phyloP scores from a whole-genome alignment of 768 basidiomycete species.

The Sarcodon aspratus region DNA sequence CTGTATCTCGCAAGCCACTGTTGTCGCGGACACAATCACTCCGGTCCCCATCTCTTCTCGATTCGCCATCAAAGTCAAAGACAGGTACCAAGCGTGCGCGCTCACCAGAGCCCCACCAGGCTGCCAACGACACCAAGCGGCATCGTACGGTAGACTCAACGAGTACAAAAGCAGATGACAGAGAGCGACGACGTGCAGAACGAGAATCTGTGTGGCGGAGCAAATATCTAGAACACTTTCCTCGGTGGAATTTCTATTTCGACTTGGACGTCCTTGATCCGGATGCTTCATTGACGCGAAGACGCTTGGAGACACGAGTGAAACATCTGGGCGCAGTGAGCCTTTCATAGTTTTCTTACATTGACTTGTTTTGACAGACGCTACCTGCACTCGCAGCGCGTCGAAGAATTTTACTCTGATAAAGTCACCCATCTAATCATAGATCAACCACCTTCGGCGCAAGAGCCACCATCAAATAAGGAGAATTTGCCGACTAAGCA shows the following conservation, averaged over 20 bases:
- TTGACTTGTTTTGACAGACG: conserved; percentile 1
- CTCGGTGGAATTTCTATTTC: conserved; percentile 76
- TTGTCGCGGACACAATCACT: conserved; percentile 25
- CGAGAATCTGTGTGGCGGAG: conserved; percentile 63
- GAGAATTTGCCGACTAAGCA: conserved; percentile 34
- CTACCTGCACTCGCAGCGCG: conserved; percentile 35
- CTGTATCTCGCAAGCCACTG: conserved; percentile 37
- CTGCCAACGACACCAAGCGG: conserved; percentile 28
- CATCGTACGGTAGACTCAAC: conserved; percentile 21
- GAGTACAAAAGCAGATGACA: conserved; percentile 11
- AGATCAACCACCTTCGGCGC: conserved; percentile 27
- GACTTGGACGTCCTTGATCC: conserved; percentile 45
- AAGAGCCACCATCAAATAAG: conserved; percentile 38
- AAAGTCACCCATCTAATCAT: conserved; percentile 85
- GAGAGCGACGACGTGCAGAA: conserved; percentile 34
- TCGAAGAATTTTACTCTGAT: conserved; percentile 83
- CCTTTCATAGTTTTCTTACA: conserved; percentile 8
- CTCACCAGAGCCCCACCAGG: conserved; percentile 33
- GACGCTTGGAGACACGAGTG: conserved; percentile 43
- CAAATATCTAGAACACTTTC: conserved; percentile 83
- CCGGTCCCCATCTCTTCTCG: conserved; percentile 21
- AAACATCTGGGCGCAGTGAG: conserved; percentile 69
- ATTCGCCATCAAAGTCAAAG: conserved; percentile 13
- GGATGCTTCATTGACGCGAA: conserved; percentile 23
- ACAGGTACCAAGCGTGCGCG: conserved; percentile 32